A percentile compares a stretch with the other conserved stretches of the same genome.
Conservation (phyloP, 495 filamentous ascomycete species). For the Lindgomyces ingoldianus region DNA sequence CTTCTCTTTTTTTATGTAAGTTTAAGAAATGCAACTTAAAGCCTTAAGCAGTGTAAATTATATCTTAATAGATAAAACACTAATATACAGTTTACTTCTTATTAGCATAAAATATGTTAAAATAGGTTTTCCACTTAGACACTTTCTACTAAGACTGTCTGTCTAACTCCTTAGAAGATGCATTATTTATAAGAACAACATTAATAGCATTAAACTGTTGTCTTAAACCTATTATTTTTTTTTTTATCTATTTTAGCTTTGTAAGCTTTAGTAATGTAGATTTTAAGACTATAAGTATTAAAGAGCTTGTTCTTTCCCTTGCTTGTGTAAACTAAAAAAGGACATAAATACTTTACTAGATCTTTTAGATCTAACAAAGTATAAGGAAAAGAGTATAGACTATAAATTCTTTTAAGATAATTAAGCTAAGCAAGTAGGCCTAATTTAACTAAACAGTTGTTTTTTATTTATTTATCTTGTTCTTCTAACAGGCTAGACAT, state of each 20-base stretch:
- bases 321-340: not conserved
- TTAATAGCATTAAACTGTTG: slow-evolving; percentile 4
- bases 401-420: slow-evolving; percentile 4
- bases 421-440: slow-evolving; percentile 4
- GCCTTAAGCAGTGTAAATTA: not conserved
- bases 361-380: slow-evolving; percentile 7
- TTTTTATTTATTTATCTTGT: slow-evolving; percentile 3
- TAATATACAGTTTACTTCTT: not conserved
- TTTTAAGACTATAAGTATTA: not conserved
- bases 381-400: slow-evolving; percentile 7
- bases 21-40: not conserved
- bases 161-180: slow-evolving; percentile 5
- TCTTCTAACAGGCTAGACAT: slow-evolving; percentile 2
- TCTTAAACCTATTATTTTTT: slow-evolving; percentile 4
- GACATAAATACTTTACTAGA: not conserved
- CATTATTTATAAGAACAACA: slow-evolving; percentile 3
- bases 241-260: slow-evolving; percentile 3
- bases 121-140: not conserved
- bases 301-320: not conserved
- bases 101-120: not conserved
- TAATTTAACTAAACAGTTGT: slow-evolving; percentile 4
- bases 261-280: not conserved
- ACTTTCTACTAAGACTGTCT: slow-evolving; percentile 1
- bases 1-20: slow-evolving; percentile 1
- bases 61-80: not conserved